A percentile compares a stretch with the other conserved stretches of the same genome.
These are phyloP conservation scores for Epichloe bromicola DNA, from an alignment of 2,329 filamentous ascomycete species.

Conservation along the genomic window DNA sequence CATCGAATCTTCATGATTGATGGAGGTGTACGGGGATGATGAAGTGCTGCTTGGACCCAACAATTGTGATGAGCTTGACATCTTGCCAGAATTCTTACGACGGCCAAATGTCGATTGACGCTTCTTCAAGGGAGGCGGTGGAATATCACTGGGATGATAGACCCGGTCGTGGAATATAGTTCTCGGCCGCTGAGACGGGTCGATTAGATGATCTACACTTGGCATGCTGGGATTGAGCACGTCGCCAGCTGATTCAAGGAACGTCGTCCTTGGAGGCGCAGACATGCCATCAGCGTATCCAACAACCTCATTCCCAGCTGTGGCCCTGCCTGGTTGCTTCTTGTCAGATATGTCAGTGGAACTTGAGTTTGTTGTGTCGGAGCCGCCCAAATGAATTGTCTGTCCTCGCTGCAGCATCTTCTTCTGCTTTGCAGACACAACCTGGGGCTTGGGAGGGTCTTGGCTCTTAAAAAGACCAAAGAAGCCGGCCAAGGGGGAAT, in stretches of 20 bases:
- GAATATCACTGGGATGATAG: conserved; percentile 89
- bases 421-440: conserved; percentile 44
- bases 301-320: conserved; percentile 35
- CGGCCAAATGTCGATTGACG: conserved; percentile 26
- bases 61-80: conserved; percentile 12
- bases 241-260: conserved; percentile 92
- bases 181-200: conserved; percentile 67
- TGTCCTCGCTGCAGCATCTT: conserved; percentile 70
- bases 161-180: conserved; percentile 96
- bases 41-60: conserved; percentile 14
- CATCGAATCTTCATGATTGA: conserved; percentile 29
- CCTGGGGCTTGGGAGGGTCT: conserved; percentile 35
- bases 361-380: conserved; percentile 11
- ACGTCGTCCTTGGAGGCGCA: conserved; percentile 77
- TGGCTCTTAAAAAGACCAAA: conserved; percentile 61
- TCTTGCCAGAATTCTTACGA: conserved; percentile 17
- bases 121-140: conserved; percentile 58
- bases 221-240: conserved; percentile 83
- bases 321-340: conserved; percentile 25
- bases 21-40: conserved; percentile 21
- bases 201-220: conserved; percentile 65
- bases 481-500: conserved; percentile 43
- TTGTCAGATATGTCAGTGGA: conserved; percentile 8
- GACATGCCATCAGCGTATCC: conserved; percentile 35
- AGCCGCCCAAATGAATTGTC: conserved; percentile 38